Conservation (phyloP, 768 basidiomycete genomes). For the Daedalea quercina region DNA sequence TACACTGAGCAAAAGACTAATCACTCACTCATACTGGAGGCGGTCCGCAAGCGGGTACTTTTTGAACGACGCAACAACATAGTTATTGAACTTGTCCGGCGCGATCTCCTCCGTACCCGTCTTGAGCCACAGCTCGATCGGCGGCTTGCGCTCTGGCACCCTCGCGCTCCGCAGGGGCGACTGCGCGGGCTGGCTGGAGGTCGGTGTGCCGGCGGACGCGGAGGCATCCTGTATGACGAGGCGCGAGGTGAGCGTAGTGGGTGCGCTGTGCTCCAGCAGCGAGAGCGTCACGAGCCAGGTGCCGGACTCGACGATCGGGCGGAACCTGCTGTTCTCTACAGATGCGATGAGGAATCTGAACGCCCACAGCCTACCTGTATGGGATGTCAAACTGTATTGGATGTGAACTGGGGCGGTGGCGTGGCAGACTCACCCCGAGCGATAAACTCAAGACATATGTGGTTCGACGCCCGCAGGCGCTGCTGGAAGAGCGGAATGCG, state of each 20-base stretch:
- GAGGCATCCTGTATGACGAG: constrained; percentile 36
- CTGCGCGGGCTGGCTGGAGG: constrained; percentile 2
- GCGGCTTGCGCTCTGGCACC: constrained; percentile 18
- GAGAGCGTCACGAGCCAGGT: constrained; percentile 41
- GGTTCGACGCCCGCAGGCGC: constrained; percentile 58
- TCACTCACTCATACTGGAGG: constrained; percentile 47
- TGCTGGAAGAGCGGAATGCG: constrained; percentile 56
- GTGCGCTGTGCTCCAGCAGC: constrained; percentile 48
- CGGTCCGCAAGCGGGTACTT: constrained; percentile 35
- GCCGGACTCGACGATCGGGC: constrained; percentile 8
- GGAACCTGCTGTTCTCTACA: not conserved
- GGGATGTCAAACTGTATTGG: not conserved
- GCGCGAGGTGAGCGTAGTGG: constrained; percentile 49
- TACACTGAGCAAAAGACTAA: not conserved
- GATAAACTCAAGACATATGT: constrained; percentile 57
- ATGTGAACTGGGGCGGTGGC: not conserved
- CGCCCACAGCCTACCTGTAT: constrained; percentile 51
- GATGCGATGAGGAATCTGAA: constrained; percentile 31
- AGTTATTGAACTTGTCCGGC: constrained; percentile 8
- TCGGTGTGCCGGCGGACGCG: constrained; percentile 1
- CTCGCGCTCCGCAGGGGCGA: constrained; percentile 3
- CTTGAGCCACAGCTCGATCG: constrained; percentile 33
- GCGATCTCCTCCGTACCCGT: constrained; percentile 25
- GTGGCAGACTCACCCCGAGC: constrained; percentile 36
- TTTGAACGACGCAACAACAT: constrained; percentile 36